phyloP scores from a whole-genome alignment of 2,329 filamentous ascomycete genomes.

The Akanthomyces lecanii region DNA sequence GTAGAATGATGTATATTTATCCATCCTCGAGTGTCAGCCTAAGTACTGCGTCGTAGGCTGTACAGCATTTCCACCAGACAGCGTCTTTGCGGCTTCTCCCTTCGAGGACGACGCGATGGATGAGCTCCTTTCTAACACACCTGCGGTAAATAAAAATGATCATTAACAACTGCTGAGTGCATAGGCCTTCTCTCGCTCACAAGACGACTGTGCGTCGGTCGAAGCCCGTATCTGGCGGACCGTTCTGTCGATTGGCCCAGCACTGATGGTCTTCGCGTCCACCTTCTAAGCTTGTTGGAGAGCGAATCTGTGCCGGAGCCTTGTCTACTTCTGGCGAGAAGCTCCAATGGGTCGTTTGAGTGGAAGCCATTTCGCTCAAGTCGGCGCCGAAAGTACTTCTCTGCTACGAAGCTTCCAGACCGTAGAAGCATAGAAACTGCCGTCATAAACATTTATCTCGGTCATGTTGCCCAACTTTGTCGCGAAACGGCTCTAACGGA shows the following conservation, averaged over 20 bases:
- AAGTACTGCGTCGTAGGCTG: no score
- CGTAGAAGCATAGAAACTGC: background rate
- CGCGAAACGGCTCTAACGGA: no score
- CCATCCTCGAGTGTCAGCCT: no score
- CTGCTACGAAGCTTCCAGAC: background rate
- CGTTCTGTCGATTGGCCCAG: background rate
- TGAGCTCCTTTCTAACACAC: no score
- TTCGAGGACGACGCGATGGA: no score
- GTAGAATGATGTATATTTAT: no score
- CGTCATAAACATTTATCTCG: no score
- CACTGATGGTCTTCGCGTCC: background rate
- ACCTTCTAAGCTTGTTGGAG: background rate
- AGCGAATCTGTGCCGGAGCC: background rate
- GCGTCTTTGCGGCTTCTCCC: no score
- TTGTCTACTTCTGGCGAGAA: background rate
- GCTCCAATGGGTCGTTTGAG: background rate
- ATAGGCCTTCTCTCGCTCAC: background rate
- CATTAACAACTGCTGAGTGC: no score
- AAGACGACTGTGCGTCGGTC: background rate
- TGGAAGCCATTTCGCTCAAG: background rate
- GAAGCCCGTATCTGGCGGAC: background rate
- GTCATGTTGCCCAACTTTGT: no score
- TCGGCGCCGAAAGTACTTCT: background rate
- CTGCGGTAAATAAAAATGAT: no score
- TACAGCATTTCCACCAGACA: no score